Evolutionary conservation across 1,284 basidiomycete genomes (phyloP).

Genomic region (Cutaneotrichosporon cavernicola): DNA sequence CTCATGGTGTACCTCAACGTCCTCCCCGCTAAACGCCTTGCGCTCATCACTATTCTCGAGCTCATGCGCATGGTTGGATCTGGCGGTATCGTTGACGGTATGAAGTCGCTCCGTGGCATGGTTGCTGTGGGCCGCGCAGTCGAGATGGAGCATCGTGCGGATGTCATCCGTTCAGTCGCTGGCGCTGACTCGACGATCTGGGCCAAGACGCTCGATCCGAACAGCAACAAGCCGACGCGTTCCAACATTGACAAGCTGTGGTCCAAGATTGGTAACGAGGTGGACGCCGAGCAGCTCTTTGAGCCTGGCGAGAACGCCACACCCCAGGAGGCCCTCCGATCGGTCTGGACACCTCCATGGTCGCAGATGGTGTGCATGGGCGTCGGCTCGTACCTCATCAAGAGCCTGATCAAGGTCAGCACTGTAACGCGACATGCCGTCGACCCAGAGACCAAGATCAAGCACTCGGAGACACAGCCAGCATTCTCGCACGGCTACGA

Average conservation of each 20-base stretch:
- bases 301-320: constrained; percentile 50
- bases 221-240: constrained; percentile 39
- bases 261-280: constrained; percentile 56
- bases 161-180: constrained; percentile 66
- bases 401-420: constrained; percentile 79
- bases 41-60: constrained; percentile 86
- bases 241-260: constrained; percentile 34
- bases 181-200: constrained; percentile 44
- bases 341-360: constrained; percentile 76
- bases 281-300: constrained; percentile 31
- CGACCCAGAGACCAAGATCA: constrained; percentile 50
- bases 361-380: constrained; percentile 71
- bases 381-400: constrained; percentile 79
- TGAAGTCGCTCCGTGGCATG: constrained; percentile 85
- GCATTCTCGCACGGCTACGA: constrained; percentile 93
- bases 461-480: constrained; percentile 70
- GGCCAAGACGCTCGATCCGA: constrained; percentile 38
- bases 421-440: constrained; percentile 65
- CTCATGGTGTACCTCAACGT: constrained; percentile 65
- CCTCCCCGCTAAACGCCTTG: constrained; percentile 74
- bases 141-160: constrained; percentile 82
- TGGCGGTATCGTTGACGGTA: constrained; percentile 76
- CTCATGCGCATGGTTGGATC: constrained; percentile 78
- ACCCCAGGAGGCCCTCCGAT: constrained; percentile 64
- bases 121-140: constrained; percentile 80